Base-by-base conservation (phyloP, 2,329 filamentous ascomycete species). In the Neoscytalidium dimidiatum region DNA sequence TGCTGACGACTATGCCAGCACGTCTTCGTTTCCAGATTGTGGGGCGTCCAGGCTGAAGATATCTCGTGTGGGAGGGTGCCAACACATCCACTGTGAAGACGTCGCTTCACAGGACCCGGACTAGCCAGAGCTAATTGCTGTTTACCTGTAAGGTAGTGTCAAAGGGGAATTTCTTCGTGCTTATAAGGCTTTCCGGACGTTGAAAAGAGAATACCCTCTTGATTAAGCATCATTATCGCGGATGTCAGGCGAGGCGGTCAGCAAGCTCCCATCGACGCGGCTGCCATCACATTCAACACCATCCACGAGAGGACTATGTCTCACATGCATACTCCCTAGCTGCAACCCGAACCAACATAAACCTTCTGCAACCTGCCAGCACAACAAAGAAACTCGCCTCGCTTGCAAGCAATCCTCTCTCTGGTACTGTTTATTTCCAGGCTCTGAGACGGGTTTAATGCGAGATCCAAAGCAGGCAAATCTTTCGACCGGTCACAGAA, bases 1-100 rank as follows among this genome's bases (percentile, higher is more conserved):
- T 46, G 35, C 62, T 64, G 62, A 64, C 51, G 58, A 49, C 29
- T 23, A 58, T 57, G 62, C 62, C 62, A 64, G 62, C 62, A 57
- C 44, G 26, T n/a, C 23, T 28, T 29, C 41, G 28, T 29, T n/a
- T n/a, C n/a, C 56, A 60, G 38, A 46, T 60, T 33, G 41, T 26
- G 14, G 6, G 6, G 7, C 14, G 5, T 60, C n/a, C 5, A 26
- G 8, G 4, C 19, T 28, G 6, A 21, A 23, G 9, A 38, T 26
- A 46, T 60, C 56, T 60, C 26, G 17, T 46, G 56, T 41, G 19
- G 41, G 56, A 48, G 38, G 13, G 28, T 31, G 35, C n/a, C 56
- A 46, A 28, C 56, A 33, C 56, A 46, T 43, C 17, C 23, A 8
- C 14, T 14, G 13, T 19, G 26, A 21, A 44, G 38, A 19, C 28